Base-by-base conservation (phyloP, 345 rosid genomes). In the Syzygium jambos region DNA sequence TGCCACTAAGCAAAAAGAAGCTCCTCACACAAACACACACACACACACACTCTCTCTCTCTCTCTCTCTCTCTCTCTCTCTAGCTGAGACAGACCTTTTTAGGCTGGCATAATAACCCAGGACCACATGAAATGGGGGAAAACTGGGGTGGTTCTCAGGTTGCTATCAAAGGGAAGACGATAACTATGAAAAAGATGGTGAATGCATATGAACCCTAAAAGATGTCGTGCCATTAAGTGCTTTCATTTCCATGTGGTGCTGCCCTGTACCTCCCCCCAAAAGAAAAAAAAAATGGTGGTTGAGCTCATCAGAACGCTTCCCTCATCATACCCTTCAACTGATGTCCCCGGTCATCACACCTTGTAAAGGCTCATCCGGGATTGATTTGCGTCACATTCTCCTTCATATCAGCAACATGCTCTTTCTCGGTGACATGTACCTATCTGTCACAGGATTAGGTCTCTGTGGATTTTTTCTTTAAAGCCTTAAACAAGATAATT, bases 151-250 rank as follows among this genome's bases (percentile, higher is more conserved):
- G 95, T 92, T 94, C 95, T 90, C 34, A 88, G 90, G 98, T 96
- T 95, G 98, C 98, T 93, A 91, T 96, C 96, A 93, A 93, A 87
- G 51, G 53, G 52, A 63, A 91, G 88, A 83, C 83, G 94, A 94
- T 93, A 93, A 92, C 94, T 89, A 92, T 90, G 90, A 92, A 88
- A 73, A 86, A 61, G 87, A 86, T 86, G 88, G 90, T 88, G 88
- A 85, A 52, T 86, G 83, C 87, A 86, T 73, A 73, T 73, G 82
- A 73, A 73, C 82, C 49, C 82, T 73, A 73, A 73, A 73, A 73
- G 82, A 73, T 73, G 49, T 73, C 82, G 10, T 73, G 49, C 82
- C 82, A 38, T 73, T 73, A 38, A 73, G 82, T 73, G 82, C 82
- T 73, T 73, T 73, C 82, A 73, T 38, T 73, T 73, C 82, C 82